Conservation (phyloP, 371 early-diverging fungal genomes). For the Rhizopus arrhizus region DNA sequence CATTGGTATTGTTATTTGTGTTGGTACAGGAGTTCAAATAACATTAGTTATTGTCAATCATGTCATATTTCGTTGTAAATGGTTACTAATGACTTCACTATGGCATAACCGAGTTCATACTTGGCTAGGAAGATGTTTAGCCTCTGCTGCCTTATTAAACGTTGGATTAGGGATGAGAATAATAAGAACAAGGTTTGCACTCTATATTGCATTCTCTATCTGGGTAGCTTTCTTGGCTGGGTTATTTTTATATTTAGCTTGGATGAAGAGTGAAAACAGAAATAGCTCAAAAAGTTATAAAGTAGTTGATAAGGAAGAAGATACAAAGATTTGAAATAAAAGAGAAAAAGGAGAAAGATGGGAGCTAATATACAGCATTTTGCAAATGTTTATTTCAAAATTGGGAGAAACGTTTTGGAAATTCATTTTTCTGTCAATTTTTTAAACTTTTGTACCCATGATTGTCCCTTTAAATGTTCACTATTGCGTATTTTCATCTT, state of each 20-base stretch:
- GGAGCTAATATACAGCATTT: conserved; percentile 37
- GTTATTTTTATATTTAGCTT: conserved; percentile 21
- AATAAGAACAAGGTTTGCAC: conserved; percentile 12
- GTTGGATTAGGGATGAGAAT: conserved; percentile 42
- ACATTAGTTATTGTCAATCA: conserved; percentile 35
- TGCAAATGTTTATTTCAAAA: conserved; percentile 47
- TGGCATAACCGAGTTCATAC: conserved; percentile 40
- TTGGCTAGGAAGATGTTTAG: conserved; percentile 36
- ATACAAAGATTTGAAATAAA: too few relatives aligned
- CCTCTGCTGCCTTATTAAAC: conserved; percentile 28
- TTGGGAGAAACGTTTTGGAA: conserved; percentile 59
- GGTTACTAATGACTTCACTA: conserved; percentile 22
- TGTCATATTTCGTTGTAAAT: conserved; percentile 26
- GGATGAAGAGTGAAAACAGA: conserved; percentile 13
- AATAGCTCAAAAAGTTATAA: not conserved
- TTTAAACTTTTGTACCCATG: conserved; percentile 7
- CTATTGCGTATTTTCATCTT: not conserved
- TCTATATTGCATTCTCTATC: conserved; percentile 29
- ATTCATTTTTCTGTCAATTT: conserved; percentile 15
- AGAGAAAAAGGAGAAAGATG: too few relatives aligned
- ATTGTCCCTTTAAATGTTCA: not conserved
- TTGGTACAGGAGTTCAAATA: conserved; percentile 36
- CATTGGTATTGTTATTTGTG: conserved; percentile 31
- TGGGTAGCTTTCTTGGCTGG: conserved; percentile 20
- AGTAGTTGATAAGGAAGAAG: not conserved